phyloP scores from a whole-genome alignment of 441 rosid genomes.

The Pelargonium australe region DNA sequence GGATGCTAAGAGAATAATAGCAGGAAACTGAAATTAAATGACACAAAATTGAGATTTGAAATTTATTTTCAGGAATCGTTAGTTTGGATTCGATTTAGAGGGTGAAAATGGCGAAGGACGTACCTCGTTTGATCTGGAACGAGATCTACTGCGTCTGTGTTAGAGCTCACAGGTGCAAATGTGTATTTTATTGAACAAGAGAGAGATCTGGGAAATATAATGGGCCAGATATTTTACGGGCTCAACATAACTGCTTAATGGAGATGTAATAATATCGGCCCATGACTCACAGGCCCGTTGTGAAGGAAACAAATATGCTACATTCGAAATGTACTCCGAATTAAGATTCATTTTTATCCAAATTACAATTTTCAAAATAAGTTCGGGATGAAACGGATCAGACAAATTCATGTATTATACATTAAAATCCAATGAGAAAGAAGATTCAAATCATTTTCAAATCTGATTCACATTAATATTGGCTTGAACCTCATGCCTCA shows the following conservation, averaged over 20 bases:
- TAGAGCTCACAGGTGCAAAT: background rate
- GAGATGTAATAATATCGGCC: background rate
- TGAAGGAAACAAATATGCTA: too few relatives aligned
- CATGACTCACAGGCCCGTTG: background rate
- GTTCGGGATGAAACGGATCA: too few relatives aligned
- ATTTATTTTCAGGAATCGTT: background rate
- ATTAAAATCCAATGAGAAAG: too few relatives aligned
- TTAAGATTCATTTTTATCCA: too few relatives aligned
- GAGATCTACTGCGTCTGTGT: conserved; percentile 3
- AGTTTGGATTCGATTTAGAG: background rate
- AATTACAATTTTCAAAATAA: too few relatives aligned
- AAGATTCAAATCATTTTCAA: too few relatives aligned
- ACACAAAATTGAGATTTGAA: background rate
- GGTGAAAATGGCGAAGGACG: background rate
- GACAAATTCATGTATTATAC: too few relatives aligned
- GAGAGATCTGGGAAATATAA: background rate
- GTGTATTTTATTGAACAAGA: background rate
- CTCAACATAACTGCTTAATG: background rate
- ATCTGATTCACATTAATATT: too few relatives aligned
- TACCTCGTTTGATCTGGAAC: background rate
- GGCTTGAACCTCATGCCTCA: too few relatives aligned
- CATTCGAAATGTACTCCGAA: too few relatives aligned
- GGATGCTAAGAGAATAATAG: background rate
- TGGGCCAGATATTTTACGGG: background rate
- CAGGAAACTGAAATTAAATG: background rate